A percentile compares a stretch with the other conserved stretches of the same genome.
Conservation (phyloP, 2,329 filamentous ascomycete genomes). For the Aphanoascus verrucosus region DNA sequence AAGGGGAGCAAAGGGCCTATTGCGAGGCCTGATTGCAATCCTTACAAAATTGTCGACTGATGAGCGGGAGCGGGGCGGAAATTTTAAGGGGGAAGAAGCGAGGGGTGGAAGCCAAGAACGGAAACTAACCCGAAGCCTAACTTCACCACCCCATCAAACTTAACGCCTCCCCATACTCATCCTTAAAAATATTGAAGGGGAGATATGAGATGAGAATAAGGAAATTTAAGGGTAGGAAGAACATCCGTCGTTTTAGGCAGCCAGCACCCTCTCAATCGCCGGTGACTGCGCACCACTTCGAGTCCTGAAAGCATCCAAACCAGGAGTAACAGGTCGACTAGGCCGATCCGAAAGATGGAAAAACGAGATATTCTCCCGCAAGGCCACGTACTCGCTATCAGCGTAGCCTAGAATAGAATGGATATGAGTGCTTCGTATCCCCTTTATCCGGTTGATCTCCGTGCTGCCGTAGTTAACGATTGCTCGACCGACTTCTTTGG, state of each 20-base stretch:
- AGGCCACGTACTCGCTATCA: conserved; percentile 86
- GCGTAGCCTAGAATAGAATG: conserved; percentile 72
- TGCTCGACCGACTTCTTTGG: conserved; percentile 71
- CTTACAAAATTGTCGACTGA: too few relatives aligned
- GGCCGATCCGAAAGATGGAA: conserved; percentile 33
- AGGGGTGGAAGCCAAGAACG: too few relatives aligned
- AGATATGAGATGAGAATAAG: background rate
- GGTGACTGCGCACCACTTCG: conserved; percentile 9
- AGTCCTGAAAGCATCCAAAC: conserved; percentile 17
- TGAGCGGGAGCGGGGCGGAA: too few relatives aligned
- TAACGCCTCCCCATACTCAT: too few relatives aligned
- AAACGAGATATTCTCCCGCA: conserved; percentile 78
- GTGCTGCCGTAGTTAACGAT: conserved; percentile 84
- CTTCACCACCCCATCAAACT: too few relatives aligned
- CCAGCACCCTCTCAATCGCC: background rate
- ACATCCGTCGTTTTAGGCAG: background rate
- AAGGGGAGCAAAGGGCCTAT: too few relatives aligned
- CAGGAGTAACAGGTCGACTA: conserved; percentile 21
- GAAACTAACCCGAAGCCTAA: too few relatives aligned
- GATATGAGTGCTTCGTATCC: conserved; percentile 73
- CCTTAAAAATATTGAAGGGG: background rate
- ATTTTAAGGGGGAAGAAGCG: too few relatives aligned
- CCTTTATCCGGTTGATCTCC: conserved; percentile 77
- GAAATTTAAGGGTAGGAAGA: background rate
- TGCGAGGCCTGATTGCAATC: too few relatives aligned